Evolutionary conservation across 805 yeast species (phyloP).

Genomic region (Nakazawaea pomicola): DNA sequence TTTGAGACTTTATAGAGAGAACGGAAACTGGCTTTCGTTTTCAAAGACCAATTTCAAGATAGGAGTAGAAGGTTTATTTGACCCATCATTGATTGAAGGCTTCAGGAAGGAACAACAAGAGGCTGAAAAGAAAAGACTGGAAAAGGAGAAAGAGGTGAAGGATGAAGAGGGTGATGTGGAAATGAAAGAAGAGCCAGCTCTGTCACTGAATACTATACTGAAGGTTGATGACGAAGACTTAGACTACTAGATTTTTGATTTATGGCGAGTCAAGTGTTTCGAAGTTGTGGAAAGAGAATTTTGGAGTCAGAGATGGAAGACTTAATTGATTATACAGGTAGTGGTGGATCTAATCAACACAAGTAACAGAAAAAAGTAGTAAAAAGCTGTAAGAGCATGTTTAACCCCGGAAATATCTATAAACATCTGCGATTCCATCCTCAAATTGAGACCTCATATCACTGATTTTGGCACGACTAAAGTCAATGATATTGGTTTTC

Average conservation of each 20-base stretch:
- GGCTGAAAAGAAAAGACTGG: background rate
- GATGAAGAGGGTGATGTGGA: slow-evolving; percentile 7
- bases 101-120: slow-evolving; percentile 1
- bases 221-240: slow-evolving; percentile 3
- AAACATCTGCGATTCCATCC: too few relatives aligned
- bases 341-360: too few relatives aligned
- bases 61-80: slow-evolving; percentile 11
- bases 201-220: background rate
- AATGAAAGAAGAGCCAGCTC: background rate
- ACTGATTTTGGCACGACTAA: too few relatives aligned
- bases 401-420: too few relatives aligned
- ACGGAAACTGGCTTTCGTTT: slow-evolving; percentile 10
- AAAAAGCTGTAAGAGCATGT: too few relatives aligned
- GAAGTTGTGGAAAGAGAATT: too few relatives aligned
- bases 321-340: too few relatives aligned
- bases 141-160: background rate
- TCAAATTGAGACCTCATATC: too few relatives aligned
- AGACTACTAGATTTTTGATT: slow-evolving; percentile 1
- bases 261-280: too few relatives aligned
- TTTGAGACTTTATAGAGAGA: slow-evolving; percentile 15
- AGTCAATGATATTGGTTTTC: too few relatives aligned
- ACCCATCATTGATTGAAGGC: slow-evolving; percentile 3
- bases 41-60: slow-evolving; percentile 8
- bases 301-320: too few relatives aligned
- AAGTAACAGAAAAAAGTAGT: too few relatives aligned